Percentiles rank a stretch among this genome's conserved stretches.
phyloP scores from a whole-genome alignment of 768 basidiomycete genomes.

The Mycena belliarum region DNA sequence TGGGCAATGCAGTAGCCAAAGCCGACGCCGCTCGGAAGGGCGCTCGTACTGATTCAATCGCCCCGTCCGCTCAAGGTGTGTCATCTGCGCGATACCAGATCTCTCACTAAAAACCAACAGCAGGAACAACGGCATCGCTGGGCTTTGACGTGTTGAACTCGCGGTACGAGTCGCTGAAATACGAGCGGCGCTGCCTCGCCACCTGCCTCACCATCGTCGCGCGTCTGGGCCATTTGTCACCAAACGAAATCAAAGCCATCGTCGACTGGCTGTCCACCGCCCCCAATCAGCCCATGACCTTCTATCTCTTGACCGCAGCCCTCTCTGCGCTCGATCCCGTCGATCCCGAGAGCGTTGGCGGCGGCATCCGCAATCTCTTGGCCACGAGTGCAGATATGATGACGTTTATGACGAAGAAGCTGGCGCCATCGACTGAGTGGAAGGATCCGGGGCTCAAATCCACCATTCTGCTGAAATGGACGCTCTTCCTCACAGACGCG shows the following conservation, averaged over 20 bases:
- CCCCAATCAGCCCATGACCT: slow-evolving; percentile 67
- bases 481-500: slow-evolving; percentile 77
- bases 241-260: slow-evolving; percentile 59
- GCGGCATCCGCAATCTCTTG: slow-evolving; percentile 47
- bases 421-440: slow-evolving; percentile 59
- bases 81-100: background rate
- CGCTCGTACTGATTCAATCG: slow-evolving; percentile 60
- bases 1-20: slow-evolving; percentile 53
- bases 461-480: slow-evolving; percentile 81
- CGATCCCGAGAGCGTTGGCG: slow-evolving; percentile 50
- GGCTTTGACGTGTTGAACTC: slow-evolving; percentile 69
- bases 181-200: slow-evolving; percentile 70
- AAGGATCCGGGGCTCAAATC: slow-evolving; percentile 72
- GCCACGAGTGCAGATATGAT: slow-evolving; percentile 49
- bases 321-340: slow-evolving; percentile 69
- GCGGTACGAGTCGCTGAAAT: slow-evolving; percentile 71
- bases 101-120: slow-evolving; percentile 1
- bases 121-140: slow-evolving; percentile 48
- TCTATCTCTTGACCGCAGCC: slow-evolving; percentile 66
- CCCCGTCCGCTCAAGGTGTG: slow-evolving; percentile 59
- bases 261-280: slow-evolving; percentile 72
- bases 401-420: slow-evolving; percentile 59
- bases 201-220: slow-evolving; percentile 63
- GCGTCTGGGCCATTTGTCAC: slow-evolving; percentile 59
- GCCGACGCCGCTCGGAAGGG: slow-evolving; percentile 61